These are phyloP conservation scores for Diaporthe humulicola DNA, from an alignment of 2,329 filamentous ascomycete genomes.

Conservation along the genomic window DNA sequence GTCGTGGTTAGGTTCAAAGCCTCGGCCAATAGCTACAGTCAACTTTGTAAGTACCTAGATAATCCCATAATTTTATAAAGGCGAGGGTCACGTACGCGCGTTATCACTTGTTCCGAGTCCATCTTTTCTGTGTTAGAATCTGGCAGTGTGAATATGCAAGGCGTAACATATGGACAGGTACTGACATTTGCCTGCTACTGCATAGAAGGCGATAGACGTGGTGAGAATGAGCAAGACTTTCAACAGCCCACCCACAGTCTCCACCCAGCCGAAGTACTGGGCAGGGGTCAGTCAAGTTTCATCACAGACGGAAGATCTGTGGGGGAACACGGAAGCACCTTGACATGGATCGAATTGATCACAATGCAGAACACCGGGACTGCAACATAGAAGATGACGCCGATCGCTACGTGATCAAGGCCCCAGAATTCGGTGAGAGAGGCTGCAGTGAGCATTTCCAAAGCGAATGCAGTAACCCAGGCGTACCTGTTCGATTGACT, in stretches of 20 bases:
- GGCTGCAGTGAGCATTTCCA: slow-evolving; percentile 38
- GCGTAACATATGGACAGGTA: background rate
- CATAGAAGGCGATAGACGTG: slow-evolving; percentile 40
- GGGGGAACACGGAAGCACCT: background rate
- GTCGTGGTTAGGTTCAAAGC: background rate
- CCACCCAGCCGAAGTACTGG: slow-evolving; percentile 45
- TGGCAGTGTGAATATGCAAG: background rate
- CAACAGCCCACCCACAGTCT: slow-evolving; percentile 42
- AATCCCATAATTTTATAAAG: rapidly evolving
- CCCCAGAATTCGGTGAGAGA: slow-evolving; percentile 34
- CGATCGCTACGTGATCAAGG: background rate
- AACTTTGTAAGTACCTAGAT: background rate
- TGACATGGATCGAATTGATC: slow-evolving; percentile 39
- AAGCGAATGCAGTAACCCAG: slow-evolving; percentile 36
- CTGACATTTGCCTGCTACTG: slow-evolving; percentile 36
- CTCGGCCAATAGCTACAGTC: slow-evolving; percentile 9
- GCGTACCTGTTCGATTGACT: slow-evolving; percentile 15
- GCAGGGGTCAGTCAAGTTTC: background rate
- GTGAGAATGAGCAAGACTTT: slow-evolving; percentile 41
- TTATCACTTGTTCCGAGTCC: background rate
- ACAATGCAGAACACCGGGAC: slow-evolving; percentile 29
- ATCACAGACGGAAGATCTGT: too few relatives aligned
- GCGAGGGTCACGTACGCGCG: background rate
- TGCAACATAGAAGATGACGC: slow-evolving; percentile 35
- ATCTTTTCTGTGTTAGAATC: background rate